Percentiles rank a stretch among this genome's conserved stretches.
These are phyloP conservation scores for Rhodofomes roseus DNA, from an alignment of 1,284 basidiomycete species.

Conservation along the genomic window DNA sequence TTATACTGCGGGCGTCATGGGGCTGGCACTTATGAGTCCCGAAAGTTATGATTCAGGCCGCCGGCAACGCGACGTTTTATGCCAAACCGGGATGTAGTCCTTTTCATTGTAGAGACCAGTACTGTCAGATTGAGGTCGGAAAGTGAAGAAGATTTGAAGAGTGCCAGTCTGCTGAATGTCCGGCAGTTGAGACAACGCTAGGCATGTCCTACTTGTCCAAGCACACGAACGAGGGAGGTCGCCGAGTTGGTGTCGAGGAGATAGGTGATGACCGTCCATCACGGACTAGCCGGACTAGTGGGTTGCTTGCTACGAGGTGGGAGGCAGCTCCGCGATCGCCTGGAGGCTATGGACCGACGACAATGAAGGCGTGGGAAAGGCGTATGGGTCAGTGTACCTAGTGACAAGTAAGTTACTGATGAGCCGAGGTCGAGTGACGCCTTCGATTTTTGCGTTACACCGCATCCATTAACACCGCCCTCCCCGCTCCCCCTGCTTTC, in stretches of 20 bases:
- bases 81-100: neutral
- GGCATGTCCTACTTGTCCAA: too few species aligned
- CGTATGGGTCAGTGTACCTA: neutral
- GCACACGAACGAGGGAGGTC: too few species aligned
- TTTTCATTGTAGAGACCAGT: neutral
- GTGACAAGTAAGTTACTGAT: too few species aligned
- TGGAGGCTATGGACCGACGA: neutral
- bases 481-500: neutral
- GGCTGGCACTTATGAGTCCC: neutral
- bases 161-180: too few species aligned
- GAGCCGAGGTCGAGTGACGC: neutral
- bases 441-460: neutral
- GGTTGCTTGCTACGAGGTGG: neutral
- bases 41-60: neutral
- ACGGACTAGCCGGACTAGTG: too few species aligned
- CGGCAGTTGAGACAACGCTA: too few species aligned
- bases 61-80: neutral
- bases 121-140: neutral
- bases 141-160: too few species aligned
- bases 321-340: neutral
- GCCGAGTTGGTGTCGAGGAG: too few species aligned
- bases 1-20: neutral
- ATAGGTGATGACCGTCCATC: too few species aligned
- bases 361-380: neutral
- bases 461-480: neutral